phyloP scores from a whole-genome alignment of 2,329 filamentous ascomycete genomes.

The Didymella keratinophila region DNA sequence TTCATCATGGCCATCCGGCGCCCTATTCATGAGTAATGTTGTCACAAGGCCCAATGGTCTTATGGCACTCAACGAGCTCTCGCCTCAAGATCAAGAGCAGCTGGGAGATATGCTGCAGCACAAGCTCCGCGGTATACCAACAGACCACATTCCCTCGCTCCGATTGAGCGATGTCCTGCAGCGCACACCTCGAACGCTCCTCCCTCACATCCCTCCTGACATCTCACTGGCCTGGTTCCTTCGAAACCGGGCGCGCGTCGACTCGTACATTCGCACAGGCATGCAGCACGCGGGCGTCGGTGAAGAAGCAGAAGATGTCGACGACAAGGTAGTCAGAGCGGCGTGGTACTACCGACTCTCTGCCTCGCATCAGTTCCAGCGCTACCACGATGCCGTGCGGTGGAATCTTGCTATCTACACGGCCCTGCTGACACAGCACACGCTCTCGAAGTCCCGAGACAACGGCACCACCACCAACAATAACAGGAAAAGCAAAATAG shows the following conservation, averaged over 20 bases:
- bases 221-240: conserved; percentile 36
- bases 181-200: conserved; percentile 7
- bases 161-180: conserved; percentile 23
- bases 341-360: conserved; percentile 37
- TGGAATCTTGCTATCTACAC: conserved; percentile 36
- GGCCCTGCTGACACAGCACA: conserved; percentile 23
- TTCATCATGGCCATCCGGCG: neutral
- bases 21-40: neutral
- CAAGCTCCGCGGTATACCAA: conserved; percentile 26
- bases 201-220: conserved; percentile 30
- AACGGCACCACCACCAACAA: neutral
- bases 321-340: conserved; percentile 9
- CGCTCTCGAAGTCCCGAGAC: neutral
- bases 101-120: neutral
- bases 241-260: conserved; percentile 15
- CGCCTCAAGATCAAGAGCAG: neutral
- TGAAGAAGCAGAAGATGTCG: conserved; percentile 8
- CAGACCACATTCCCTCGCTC: conserved; percentile 17
- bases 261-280: neutral
- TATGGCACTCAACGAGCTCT: neutral
- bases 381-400: conserved; percentile 32
- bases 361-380: conserved; percentile 31
- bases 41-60: neutral
- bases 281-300: neutral
- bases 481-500: too few relatives aligned